Evolutionary conservation across 306 rosid species (phyloP), one percentile per base, ranked within the genome.

Genomic region (Luffa acutangula): DNA sequence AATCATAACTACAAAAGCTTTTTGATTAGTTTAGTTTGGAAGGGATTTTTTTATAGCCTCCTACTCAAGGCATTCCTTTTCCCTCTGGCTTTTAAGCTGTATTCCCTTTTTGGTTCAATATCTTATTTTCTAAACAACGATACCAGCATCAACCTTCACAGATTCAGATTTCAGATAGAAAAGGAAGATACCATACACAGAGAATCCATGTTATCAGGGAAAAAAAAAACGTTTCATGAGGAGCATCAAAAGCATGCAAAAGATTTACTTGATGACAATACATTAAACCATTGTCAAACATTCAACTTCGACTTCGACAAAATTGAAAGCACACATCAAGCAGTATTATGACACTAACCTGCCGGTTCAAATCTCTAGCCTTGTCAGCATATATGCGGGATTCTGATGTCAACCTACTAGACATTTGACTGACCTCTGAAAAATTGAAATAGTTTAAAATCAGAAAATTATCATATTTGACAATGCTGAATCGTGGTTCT

Each of bases 391-490:
- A 95, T 58, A 87, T 80, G 78, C 98, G 96, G 75, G 99, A 91
- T 91, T 95, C 99, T 58, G 96, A 95, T 54, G 99, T 89, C 81
- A 95, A 85, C 79, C 92, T 94, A 82, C 91, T 91, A n/a, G 98
- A 95, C 96, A 93, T 93, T 90, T 93, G 90, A 84, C 97, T 93
- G 86, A 93, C 99, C 98, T 91, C 99, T 95, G 98, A 88, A 90
- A 82, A 58, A 79, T 86, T 64, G 54, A 2, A 51, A 75, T n/a
- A 80, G 48, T 58, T 5, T 17, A 41, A 59, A 77, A 39, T 39
- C 3, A 77, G 5, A 20, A 41, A 12, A 3, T 7, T 39, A 58
- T 42, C 48, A 31, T 75, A 8, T 52, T 75, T 5, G 8, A 34
- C 49, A 52, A 14, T 34, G 45, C 78, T 3, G 64, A 71, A 53